These are phyloP conservation scores for Camelina sativa DNA, from an alignment of 345 rosid species.

Conservation along the genomic window DNA sequence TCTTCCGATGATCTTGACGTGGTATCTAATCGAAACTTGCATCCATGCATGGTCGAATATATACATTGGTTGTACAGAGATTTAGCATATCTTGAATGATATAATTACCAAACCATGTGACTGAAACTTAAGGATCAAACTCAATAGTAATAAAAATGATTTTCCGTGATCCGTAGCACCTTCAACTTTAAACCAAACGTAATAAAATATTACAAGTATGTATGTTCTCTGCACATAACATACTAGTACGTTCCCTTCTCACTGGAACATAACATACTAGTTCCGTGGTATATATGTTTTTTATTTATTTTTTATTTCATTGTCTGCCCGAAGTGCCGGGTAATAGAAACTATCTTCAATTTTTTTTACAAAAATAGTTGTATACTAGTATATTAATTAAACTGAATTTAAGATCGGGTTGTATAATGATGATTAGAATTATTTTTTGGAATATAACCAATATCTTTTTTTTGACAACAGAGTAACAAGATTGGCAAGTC, in stretches of 20 bases:
- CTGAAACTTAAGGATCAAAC: background rate
- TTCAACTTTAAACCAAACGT: background rate
- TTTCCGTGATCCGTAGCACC: slow-evolving; percentile 10
- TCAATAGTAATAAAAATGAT: background rate
- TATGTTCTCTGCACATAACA: background rate
- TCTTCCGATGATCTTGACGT: background rate
- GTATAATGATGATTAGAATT: background rate
- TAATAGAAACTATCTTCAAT: background rate
- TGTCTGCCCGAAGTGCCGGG: background rate
- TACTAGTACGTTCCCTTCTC: background rate
- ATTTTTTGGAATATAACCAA: background rate
- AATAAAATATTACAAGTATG: background rate
- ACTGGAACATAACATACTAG: background rate
- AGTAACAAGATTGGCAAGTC: no score
- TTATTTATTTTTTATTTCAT: background rate
- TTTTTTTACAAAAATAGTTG: no score
- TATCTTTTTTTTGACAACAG: no score
- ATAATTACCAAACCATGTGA: slow-evolving; percentile 15
- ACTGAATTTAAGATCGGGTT: background rate
- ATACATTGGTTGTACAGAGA: background rate
- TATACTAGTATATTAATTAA: background rate
- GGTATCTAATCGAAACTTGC: background rate
- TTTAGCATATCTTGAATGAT: slow-evolving; percentile 28
- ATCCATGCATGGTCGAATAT: background rate
- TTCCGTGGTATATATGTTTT: background rate